Conservation (phyloP, 129 eudicot species). For the Artemisia tridentata region DNA sequence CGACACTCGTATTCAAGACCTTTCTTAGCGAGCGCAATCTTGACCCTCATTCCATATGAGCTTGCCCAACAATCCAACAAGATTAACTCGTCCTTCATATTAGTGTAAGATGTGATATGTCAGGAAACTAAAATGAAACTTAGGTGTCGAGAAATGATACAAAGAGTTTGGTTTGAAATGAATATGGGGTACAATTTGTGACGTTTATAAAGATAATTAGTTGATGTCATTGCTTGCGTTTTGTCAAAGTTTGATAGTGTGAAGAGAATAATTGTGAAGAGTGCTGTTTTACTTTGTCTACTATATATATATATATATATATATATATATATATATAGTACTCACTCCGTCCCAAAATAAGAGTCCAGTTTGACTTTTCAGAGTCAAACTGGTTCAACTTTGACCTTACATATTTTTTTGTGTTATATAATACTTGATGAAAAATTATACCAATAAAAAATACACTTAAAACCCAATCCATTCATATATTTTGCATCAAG, state of each 20-base stretch:
- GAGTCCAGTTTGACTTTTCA: too few relatives aligned
- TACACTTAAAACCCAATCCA: too few relatives aligned
- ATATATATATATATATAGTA: too few relatives aligned
- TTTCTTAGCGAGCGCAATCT: slow-evolving; percentile 33
- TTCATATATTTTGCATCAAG: too few relatives aligned
- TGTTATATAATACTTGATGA: too few relatives aligned
- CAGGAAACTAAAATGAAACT: not conserved
- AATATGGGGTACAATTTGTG: slow-evolving; percentile 6
- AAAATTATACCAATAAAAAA: too few relatives aligned
- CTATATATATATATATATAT: too few relatives aligned
- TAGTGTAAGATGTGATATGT: not conserved
- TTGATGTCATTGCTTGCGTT: slow-evolving; percentile 32
- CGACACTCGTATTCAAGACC: slow-evolving; percentile 28
- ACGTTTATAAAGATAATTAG: slow-evolving; percentile 3
- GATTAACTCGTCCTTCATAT: slow-evolving; percentile 25
- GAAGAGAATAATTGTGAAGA: slow-evolving; percentile 18
- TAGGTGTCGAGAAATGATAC: not conserved
- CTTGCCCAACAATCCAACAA: slow-evolving; percentile 36
- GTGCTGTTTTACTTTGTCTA: slow-evolving; percentile 15
- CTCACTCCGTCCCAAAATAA: too few relatives aligned
- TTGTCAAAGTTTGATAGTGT: slow-evolving; percentile 20
- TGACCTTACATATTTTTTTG: too few relatives aligned
- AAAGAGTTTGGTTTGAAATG: not conserved
- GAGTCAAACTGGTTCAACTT: too few relatives aligned
- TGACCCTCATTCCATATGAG: slow-evolving; percentile 36